Evolutionary conservation across 257 asterid species (phyloP), one percentile per base, ranked within the genome.

Genomic region (Rauvolfia tetraphylla): DNA sequence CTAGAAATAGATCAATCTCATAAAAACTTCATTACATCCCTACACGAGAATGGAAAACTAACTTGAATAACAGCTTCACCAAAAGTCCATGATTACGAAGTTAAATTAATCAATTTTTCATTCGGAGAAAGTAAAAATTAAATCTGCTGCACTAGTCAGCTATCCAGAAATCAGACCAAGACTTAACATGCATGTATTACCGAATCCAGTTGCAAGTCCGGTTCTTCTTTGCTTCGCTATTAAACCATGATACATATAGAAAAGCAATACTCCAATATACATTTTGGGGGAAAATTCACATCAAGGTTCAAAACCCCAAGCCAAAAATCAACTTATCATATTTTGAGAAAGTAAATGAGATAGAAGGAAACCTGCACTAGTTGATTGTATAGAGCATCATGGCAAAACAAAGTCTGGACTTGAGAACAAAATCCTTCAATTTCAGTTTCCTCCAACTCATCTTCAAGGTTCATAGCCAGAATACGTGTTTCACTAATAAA

Each of bases 371-470:
- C 98, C 97, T 93, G 97, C 78, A 93, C 90, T 76, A 93, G 97
- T 83, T 93, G 98, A 81, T 93, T 90, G 71, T 79, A 79, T 54
- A 88, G 84, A 82, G 97, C 98, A 83, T 93, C 95, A 80, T 91
- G 97, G 85, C 96, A 93, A 86, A 90, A 93, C 86, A 91, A 85
- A 51, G 98, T 91, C 87, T 93, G 93, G 66, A 87, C 93, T 76
- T 90, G 79, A 66, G 97, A 88, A 84, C 75, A 79, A 85, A 91
- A 93, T 59, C 98, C 98, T 79, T 91, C 98, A 80, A 91, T 91
- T 88, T 93, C 97, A 74, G 95, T 93, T 87, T 93, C 97, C 88
- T 93, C 97, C 87, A 93, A 79, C 84, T 93, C 98, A 82, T 91
- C 97, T 83, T 91, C 97, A 65, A 88, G 87, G 86, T 93, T 93